Base-by-base conservation (phyloP, 306 rosid genomes). In the Acacia crassicarpa region DNA sequence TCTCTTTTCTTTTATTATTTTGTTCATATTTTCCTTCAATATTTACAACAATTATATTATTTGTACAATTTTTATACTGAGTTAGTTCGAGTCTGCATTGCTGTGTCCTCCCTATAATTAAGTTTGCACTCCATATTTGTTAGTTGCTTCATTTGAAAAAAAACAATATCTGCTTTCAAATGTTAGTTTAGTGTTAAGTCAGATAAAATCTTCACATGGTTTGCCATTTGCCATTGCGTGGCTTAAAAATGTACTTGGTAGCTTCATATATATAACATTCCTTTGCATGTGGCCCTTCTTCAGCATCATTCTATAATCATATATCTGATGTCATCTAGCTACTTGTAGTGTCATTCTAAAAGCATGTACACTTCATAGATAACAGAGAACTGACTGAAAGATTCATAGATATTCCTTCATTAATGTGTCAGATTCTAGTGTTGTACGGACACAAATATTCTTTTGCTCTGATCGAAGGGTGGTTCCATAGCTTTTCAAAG, bases 221-320 rank as follows among this genome's bases (percentile, higher is more conserved):
- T 46, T 15, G 38, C 43, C 80, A 59, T 77, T 38, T 10, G 58
- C n/a, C 80, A 23, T 71, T 43, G 73, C 19, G 9, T 17, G 61
- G 70, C 67, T 80, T 70, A 69, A 14, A 85, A 72, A 72, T 75
- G 27, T 59, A 22, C 65, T 59, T 59, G 1, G 10, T 59, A 23
- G 33, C 9, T 61, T 77, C 46, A 78, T 41, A 74, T 33, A 33
- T 33, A 33, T 49, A 48, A 51, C 49, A 67, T 75, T 82, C 76
- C 75, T 54, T 44, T 41, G 76, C 35, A 74, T 67, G 76, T 63
- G 40, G 74, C 76, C 6, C 66, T 74, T 43, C 40, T 63, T 32
- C 68, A 75, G 56, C 17, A 61, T 70, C 51, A 82, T 63, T 77
- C 44, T 46, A 68, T 78, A 82, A 61, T 63, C 78, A 41, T 74